These are phyloP conservation scores for Lentinula novae-zelandiae DNA, from an alignment of 1,284 basidiomycete genomes.

Conservation along the genomic window DNA sequence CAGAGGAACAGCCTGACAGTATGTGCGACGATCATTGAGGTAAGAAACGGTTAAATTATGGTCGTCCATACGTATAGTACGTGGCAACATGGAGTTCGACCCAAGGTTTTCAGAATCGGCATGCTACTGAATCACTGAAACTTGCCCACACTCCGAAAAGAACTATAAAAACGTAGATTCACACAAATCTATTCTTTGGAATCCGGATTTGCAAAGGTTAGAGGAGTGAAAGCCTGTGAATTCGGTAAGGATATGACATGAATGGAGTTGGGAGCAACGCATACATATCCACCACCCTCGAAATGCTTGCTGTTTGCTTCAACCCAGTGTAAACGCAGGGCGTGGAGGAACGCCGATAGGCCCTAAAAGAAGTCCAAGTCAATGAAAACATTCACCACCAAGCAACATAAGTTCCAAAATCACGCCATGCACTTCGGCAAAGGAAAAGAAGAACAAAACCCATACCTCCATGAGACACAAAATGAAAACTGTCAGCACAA, in stretches of 20 bases:
- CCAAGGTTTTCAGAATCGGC: not conserved
- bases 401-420: constrained; percentile 7
- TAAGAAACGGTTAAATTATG: no score
- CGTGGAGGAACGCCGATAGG: constrained; percentile 92
- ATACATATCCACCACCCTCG: constrained; percentile 83
- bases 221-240: constrained; percentile 58
- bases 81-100: no score
- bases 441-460: constrained; percentile 18
- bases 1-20: no score
- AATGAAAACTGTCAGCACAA: constrained; percentile 71
- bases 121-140: not conserved
- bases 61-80: no score
- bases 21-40: no score
- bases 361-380: constrained; percentile 47
- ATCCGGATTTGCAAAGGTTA: constrained; percentile 54
- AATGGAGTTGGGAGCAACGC: constrained; percentile 28
- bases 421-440: not conserved
- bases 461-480: constrained; percentile 93
- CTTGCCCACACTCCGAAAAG: not conserved
- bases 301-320: constrained; percentile 98
- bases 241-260: constrained; percentile 28
- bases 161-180: not conserved
- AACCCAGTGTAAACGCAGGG: constrained; percentile 96
- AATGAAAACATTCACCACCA: not conserved
- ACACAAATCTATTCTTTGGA: constrained; percentile 32